Evolutionary conservation across 768 basidiomycete species (phyloP), one percentile per base, ranked within the genome.

Genomic region (Amanita rubescens): DNA sequence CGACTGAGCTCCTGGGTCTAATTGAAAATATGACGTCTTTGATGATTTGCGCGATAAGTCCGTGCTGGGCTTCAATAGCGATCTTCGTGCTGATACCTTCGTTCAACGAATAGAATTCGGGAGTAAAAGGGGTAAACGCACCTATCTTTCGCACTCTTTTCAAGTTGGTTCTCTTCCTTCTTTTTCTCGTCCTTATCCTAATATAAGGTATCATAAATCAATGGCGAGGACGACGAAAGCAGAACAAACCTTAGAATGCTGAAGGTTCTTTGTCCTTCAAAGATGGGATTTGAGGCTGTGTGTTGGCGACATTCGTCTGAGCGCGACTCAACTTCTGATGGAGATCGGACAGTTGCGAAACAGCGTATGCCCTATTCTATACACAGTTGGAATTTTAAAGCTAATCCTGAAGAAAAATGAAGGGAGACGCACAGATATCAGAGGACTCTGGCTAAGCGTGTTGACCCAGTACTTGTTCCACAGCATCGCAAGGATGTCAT

Each of bases 391-490:
- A 50, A n/a, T 5, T 3, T 12, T 34, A 30, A 3, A 35, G 11
- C 15, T 7, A 30, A 20, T 1, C 37, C 24, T 41, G 11, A 5
- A 46, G 6, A 50, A 35, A 51, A 41, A 30, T 8, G n/a, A n/a
- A n/a, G n/a, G 1, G 6, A 33, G 27, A 67, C 84, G 27, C 54
- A 97, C 95, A 19, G 93, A 93, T 48, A 97, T 87, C 45, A 98
- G 68, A 4, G 94, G 87, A 63, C 91, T 95, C 63, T 92, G 90
- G 61, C 90, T 92, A 35, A 99, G 75, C 2, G 96, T 99, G 62
- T 94, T 94, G 22, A 96, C 92, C 96, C 96, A 99, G 62, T 99
- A 99, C 70, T 97, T 98, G 71, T 99, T 98, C 95, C 95, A 98
- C 51, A 99, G 70, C 64, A 94, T 71, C 19, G 89, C 90, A 39